phyloP scores from a whole-genome alignment of 2,329 filamentous ascomycete genomes.

The Stagonosporopsis rhizophila region DNA sequence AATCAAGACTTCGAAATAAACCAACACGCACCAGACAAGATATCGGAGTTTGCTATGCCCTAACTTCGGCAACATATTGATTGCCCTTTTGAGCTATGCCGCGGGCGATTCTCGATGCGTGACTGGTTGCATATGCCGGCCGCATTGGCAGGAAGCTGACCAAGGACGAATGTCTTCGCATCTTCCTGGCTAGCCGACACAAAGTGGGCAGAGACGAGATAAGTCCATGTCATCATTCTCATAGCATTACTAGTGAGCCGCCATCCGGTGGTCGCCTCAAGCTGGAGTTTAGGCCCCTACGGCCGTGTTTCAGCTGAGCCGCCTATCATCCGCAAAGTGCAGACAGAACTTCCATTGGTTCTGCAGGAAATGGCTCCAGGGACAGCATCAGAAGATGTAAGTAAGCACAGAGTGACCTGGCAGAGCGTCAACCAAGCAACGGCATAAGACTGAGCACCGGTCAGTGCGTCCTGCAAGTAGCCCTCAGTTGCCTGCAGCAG shows the following conservation, averaged over 20 bases:
- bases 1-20: slow-evolving; percentile 11
- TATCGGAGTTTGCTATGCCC: slow-evolving; percentile 7
- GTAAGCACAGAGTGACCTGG: slow-evolving; percentile 41
- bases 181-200: slow-evolving; percentile 19
- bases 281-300: slow-evolving; percentile 18
- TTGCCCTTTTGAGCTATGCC: slow-evolving; percentile 23
- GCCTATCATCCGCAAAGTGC: slow-evolving; percentile 10
- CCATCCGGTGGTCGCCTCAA: slow-evolving; percentile 24
- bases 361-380: slow-evolving; percentile 20
- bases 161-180: background rate
- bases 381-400: slow-evolving; percentile 24
- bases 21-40: slow-evolving; percentile 3
- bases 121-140: slow-evolving; percentile 20
- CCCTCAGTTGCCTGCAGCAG: slow-evolving; percentile 27
- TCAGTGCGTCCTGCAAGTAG: slow-evolving; percentile 28
- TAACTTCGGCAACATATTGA: slow-evolving; percentile 13
- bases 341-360: slow-evolving; percentile 29
- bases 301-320: slow-evolving; percentile 28
- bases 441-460: slow-evolving; percentile 34
- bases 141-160: background rate
- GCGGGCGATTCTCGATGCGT: slow-evolving; percentile 27
- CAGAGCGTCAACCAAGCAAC: slow-evolving; percentile 40
- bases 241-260: slow-evolving; percentile 4
- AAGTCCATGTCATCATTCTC: slow-evolving; percentile 11
- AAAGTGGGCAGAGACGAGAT: slow-evolving; percentile 21